Percentiles rank a stretch among this genome's conserved stretches.
Conservation (phyloP, 75 land plant species). For the Picea sitchensis region DNA sequence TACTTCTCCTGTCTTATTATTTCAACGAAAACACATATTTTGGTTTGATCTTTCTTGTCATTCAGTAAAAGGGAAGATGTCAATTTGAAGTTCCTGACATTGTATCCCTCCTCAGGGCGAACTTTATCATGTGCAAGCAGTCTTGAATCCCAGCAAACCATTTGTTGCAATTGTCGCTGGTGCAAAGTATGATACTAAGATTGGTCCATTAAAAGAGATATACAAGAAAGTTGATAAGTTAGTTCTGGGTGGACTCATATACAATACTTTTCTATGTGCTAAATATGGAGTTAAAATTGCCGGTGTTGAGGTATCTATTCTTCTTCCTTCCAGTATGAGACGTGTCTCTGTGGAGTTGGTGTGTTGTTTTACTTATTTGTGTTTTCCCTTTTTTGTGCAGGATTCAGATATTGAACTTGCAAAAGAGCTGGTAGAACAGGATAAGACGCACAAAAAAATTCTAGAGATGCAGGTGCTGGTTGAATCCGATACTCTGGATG, state of each 20-base stretch:
- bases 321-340: too few species aligned
- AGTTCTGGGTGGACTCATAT: constrained; percentile 41
- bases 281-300: constrained; percentile 51
- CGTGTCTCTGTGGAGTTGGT: background rate
- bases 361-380: background rate
- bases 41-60: background rate
- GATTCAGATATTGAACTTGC: constrained; percentile 54
- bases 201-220: constrained; percentile 41
- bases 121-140: constrained; percentile 34
- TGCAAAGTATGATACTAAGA: constrained; percentile 53
- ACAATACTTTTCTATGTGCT: constrained; percentile 55
- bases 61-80: background rate
- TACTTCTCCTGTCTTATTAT: background rate
- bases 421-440: constrained; percentile 41
- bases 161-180: constrained; percentile 55
- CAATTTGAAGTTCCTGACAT: background rate
- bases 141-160: constrained; percentile 34
- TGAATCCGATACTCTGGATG: constrained; percentile 40
- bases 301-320: constrained; percentile 38
- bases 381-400: constrained; percentile 18
- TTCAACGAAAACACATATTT: constrained; percentile 5
- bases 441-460: constrained; percentile 36
- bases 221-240: constrained; percentile 50
- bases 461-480: constrained; percentile 36
- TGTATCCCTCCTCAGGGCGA: constrained; percentile 22